Base-by-base conservation (phyloP, 2,329 filamentous ascomycete species). In the Cordyceps tenuipes region DNA sequence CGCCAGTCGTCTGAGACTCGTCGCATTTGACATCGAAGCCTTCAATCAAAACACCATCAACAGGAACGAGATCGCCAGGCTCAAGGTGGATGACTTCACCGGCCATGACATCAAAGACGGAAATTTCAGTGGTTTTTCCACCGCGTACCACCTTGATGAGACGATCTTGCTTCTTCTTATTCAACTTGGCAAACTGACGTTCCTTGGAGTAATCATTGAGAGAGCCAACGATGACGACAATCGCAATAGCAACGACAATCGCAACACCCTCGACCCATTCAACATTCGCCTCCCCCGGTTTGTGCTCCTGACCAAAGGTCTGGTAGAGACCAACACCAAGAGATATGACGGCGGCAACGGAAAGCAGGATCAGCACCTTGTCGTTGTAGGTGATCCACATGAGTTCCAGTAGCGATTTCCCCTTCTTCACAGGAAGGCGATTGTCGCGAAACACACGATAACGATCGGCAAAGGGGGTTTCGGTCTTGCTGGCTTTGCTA, bases 361-460 rank as follows among this genome's bases (percentile, higher is more conserved):
- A 88, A 59, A 91, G 77, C 6, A 91, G 76, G 61, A 90, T 88
- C 50, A 91, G 76, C 3, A 92, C 86, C 70, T 91, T 92, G 78
- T 92, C 89, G 73, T 91, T 90, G 71, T 90, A 90, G 0, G 89
- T 90, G 66, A 91, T 88, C 88, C 88, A 91, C 73, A 90, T 88
- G 47, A 92, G 77, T 68, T 89, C 77, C 49, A 89, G 76, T 46
- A 91, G 79, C 64, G 77, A 87, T 75, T 91, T 91, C 49, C 86
- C 82, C 74, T 91, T 90, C 71, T 87, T 87, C 67, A 83, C 86
- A 0, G 89, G 89, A 41, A 92, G 75, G 48, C 83, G 78, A 68
- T 92, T 92, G 71, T 90, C 86, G 65, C 78, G 80, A 69, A 83
- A 91, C 34, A 91, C 82, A 41, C 88, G 85, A 67, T 84, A 85